These are phyloP conservation scores for Kodamaea lidongshanica DNA, from an alignment of 805 yeast species.

Conservation along the genomic window DNA sequence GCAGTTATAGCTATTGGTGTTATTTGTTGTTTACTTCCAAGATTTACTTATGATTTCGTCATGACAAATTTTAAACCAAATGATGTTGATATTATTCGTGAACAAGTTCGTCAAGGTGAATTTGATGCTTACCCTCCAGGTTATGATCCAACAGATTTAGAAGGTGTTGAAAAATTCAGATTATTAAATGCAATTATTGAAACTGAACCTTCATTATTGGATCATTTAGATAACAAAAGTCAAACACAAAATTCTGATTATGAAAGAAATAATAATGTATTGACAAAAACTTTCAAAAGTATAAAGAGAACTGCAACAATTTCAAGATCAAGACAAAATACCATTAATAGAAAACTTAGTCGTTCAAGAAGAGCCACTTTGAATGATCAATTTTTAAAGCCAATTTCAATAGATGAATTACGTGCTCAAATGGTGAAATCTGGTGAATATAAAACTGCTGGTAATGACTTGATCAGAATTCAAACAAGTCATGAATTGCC, in stretches of 20 bases:
- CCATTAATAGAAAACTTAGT: slow-evolving; percentile 12
- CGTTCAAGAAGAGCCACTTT: slow-evolving; percentile 16
- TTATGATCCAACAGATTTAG: slow-evolving; percentile 78
- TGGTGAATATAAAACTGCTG: slow-evolving; percentile 33
- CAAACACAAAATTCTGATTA: slow-evolving; percentile 6
- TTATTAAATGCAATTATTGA: slow-evolving; percentile 26
- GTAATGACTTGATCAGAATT: slow-evolving; percentile 32
- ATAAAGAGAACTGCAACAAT: slow-evolving; percentile 30
- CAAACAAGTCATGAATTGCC: slow-evolving; percentile 43
- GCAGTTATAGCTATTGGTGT: slow-evolving; percentile 61
- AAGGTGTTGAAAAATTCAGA: slow-evolving; percentile 36
- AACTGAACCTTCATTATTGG: slow-evolving; percentile 29
- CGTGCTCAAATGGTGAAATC: slow-evolving; percentile 32
- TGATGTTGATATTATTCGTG: slow-evolving; percentile 70
- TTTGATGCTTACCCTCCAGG: slow-evolving; percentile 58
- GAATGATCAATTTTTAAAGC: slow-evolving; percentile 26
- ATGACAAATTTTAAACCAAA: slow-evolving; percentile 51
- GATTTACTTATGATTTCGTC: slow-evolving; percentile 55
- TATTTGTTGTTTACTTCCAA: slow-evolving; percentile 57
- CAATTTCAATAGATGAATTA: slow-evolving; percentile 29
- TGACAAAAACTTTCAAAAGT: slow-evolving; percentile 25
- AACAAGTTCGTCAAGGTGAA: slow-evolving; percentile 61
- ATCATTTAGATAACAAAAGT: slow-evolving; percentile 25
- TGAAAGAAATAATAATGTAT: slow-evolving; percentile 13
- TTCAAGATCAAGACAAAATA: slow-evolving; percentile 19